These are phyloP conservation scores for Claviceps arundinis DNA, from an alignment of 2,329 filamentous ascomycete genomes.

Conservation along the genomic window DNA sequence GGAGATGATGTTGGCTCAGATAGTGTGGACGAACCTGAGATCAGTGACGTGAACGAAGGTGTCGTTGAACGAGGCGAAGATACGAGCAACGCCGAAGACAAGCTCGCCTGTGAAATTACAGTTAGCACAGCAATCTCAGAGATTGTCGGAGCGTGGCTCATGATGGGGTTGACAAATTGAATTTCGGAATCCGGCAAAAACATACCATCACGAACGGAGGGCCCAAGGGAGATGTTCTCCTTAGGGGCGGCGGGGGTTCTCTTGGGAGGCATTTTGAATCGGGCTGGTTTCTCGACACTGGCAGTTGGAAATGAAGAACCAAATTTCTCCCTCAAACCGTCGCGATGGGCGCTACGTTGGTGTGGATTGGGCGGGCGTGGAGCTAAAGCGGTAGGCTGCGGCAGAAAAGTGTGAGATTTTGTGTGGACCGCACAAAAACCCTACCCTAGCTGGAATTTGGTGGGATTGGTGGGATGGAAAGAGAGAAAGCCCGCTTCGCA, in stretches of 20 bases:
- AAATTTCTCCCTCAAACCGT: slow-evolving; percentile 11
- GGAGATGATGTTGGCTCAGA: not conserved
- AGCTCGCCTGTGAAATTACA: slow-evolving; percentile 57
- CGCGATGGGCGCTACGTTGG: slow-evolving; percentile 14
- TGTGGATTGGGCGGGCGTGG: slow-evolving; percentile 12
- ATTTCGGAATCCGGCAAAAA: not conserved
- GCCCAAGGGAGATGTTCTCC: slow-evolving; percentile 98
- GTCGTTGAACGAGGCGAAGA: slow-evolving; percentile 88
- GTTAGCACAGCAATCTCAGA: slow-evolving; percentile 7
- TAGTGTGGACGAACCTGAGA: slow-evolving; percentile 58
- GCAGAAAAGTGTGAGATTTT: slow-evolving; percentile 20
- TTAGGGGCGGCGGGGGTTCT: slow-evolving; percentile 69
- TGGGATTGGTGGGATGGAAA: not conserved
- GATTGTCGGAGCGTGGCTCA: not conserved
- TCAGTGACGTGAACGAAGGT: slow-evolving; percentile 98
- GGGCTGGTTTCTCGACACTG: slow-evolving; percentile 21
- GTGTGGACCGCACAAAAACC: slow-evolving; percentile 17
- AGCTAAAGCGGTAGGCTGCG: slow-evolving; percentile 21
- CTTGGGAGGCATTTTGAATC: slow-evolving; percentile 80
- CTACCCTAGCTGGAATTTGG: slow-evolving; percentile 17
- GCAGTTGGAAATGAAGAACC: slow-evolving; percentile 20
- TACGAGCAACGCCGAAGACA: slow-evolving; percentile 95
- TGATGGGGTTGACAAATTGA: not conserved
- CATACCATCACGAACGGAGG: slow-evolving; percentile 87
- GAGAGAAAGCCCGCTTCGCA: not conserved